Evolutionary conservation across 345 rosid genomes (phyloP).

Genomic region (Trapa incisa): DNA sequence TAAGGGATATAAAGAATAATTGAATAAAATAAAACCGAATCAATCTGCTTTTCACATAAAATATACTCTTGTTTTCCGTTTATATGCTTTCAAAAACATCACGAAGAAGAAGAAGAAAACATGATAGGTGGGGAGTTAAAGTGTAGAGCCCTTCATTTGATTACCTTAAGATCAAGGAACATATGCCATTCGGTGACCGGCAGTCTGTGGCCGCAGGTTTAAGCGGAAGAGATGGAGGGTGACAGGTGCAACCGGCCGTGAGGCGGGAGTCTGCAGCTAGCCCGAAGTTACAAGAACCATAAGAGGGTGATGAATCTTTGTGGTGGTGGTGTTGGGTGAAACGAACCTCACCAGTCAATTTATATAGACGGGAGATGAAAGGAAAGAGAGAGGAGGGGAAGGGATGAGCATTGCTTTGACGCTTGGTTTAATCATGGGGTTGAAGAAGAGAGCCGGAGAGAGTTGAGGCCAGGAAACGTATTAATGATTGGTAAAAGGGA

Average conservation of each 20-base stretch:
- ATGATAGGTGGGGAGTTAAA: too few relatives aligned
- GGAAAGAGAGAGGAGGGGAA: background rate
- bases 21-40: background rate
- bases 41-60: too few relatives aligned
- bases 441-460: slow-evolving; percentile 33
- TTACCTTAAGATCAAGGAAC: too few relatives aligned
- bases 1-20: background rate
- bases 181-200: too few relatives aligned
- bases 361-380: slow-evolving; percentile 28
- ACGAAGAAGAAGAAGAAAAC: too few relatives aligned
- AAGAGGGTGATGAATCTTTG: slow-evolving; percentile 1
- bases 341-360: slow-evolving; percentile 25
- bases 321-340: slow-evolving; percentile 12
- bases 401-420: slow-evolving; percentile 46
- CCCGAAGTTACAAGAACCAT: too few relatives aligned
- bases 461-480: slow-evolving; percentile 36
- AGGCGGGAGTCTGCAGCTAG: background rate
- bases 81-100: too few relatives aligned
- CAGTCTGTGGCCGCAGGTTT: too few relatives aligned
- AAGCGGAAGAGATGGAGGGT: too few relatives aligned
- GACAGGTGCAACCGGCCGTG: background rate
- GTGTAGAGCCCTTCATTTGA: too few relatives aligned
- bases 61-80: too few relatives aligned
- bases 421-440: slow-evolving; percentile 56
- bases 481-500: slow-evolving; percentile 25